A percentile compares a stretch with the other conserved stretches of the same genome.
Evolutionary conservation across 805 yeast genomes (phyloP).

Genomic region (Candida jianshihensis): DNA sequence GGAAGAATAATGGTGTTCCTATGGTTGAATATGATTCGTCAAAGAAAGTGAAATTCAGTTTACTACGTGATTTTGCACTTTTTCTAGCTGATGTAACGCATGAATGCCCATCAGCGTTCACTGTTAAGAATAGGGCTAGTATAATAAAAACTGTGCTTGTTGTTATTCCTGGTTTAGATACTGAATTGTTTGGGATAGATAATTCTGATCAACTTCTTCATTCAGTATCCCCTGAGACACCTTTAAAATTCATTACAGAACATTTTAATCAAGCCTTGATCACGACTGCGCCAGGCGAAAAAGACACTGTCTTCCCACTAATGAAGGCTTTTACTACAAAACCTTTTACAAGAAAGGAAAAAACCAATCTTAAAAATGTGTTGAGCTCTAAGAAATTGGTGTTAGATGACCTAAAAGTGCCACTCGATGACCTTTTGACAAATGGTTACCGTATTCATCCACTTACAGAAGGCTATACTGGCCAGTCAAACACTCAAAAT

Average conservation of each 20-base stretch:
- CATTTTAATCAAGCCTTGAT: slow-evolving; percentile 41
- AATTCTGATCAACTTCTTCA: slow-evolving; percentile 11
- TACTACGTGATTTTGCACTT: slow-evolving; percentile 21
- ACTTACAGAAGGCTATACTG: slow-evolving; percentile 14
- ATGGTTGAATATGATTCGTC: slow-evolving; percentile 30
- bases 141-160: slow-evolving; percentile 52
- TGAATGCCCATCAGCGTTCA: slow-evolving; percentile 39
- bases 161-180: slow-evolving; percentile 58
- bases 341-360: slow-evolving; percentile 54
- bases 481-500: slow-evolving; percentile 4
- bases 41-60: slow-evolving; percentile 10
- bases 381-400: slow-evolving; percentile 29
- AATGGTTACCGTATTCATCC: slow-evolving; percentile 61
- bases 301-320: slow-evolving; percentile 46
- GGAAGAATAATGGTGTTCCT: slow-evolving; percentile 21
- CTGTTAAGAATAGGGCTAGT: slow-evolving; percentile 37
- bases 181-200: slow-evolving; percentile 35
- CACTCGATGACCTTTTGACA: slow-evolving; percentile 37
- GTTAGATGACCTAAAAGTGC: slow-evolving; percentile 48
- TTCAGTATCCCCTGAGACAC: slow-evolving; percentile 1
- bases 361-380: slow-evolving; percentile 28
- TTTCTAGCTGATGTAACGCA: slow-evolving; percentile 24
- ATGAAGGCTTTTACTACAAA: slow-evolving; percentile 47
- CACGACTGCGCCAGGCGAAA: slow-evolving; percentile 59
- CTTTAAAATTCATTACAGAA: slow-evolving; percentile 23